A percentile compares a stretch with the other conserved stretches of the same genome.
Conservation (phyloP, 192 early-diverging fungal genomes). For the Umbelopsis isabellina region DNA sequence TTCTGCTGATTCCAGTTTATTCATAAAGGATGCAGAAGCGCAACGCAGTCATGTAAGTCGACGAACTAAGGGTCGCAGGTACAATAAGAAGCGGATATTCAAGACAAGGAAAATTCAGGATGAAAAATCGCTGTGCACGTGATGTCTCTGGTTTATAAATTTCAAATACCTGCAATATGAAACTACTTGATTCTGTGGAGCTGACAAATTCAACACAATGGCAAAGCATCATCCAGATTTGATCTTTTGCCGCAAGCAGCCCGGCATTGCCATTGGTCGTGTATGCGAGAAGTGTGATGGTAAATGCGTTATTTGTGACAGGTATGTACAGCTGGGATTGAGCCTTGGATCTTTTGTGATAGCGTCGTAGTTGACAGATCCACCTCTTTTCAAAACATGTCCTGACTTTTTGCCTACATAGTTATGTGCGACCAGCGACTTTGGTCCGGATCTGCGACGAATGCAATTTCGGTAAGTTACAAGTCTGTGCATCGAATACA, state of each 20-base stretch:
- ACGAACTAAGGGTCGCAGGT: not conserved
- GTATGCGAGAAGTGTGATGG: slow-evolving; percentile 89
- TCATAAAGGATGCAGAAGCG: not conserved
- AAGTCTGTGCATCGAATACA: not conserved
- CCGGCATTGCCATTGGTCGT: slow-evolving; percentile 89
- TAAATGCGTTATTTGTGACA: slow-evolving; percentile 96
- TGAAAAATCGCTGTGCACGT: not conserved
- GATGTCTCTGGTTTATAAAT: not conserved
- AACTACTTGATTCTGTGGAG: not conserved
- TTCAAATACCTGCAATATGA: not conserved
- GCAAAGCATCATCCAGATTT: slow-evolving; percentile 89
- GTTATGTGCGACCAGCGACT: slow-evolving; percentile 86
- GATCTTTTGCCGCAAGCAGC: slow-evolving; percentile 93
- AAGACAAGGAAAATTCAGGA: not conserved
- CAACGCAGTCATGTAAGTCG: not conserved
- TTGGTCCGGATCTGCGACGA: slow-evolving; percentile 93
- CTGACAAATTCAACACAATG: slow-evolving; percentile 48
- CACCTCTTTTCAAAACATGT: not conserved
- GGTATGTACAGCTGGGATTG: slow-evolving; percentile 47
- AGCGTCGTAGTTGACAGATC: not conserved
- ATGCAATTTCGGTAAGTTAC: slow-evolving; percentile 81
- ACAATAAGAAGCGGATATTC: not conserved
- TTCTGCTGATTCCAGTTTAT: not conserved
- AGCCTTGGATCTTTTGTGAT: not conserved
- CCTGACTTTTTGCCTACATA: slow-evolving; percentile 21